A percentile compares a stretch with the other conserved stretches of the same genome.
Evolutionary conservation across 2,329 filamentous ascomycete species (phyloP).

Genomic region (Trichoderma asperellum): DNA sequence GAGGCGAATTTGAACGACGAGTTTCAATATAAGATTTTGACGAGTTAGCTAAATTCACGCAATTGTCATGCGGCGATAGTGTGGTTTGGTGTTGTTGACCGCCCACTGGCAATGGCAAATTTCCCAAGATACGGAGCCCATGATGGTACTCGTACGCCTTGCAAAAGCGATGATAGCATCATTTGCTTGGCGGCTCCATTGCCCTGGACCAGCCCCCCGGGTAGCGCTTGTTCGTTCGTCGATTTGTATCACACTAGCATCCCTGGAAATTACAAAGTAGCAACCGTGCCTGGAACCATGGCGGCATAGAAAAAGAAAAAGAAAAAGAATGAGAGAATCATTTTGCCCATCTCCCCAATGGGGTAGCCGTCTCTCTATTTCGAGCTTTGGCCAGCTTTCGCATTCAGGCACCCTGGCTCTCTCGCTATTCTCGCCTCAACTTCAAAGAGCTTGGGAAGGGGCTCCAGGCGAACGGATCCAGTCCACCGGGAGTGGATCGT

Average conservation of each 20-base stretch:
- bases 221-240: not conserved
- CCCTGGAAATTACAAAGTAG: constrained; percentile 11
- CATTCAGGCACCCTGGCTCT: not conserved
- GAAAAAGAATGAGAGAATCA: not conserved
- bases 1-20: not conserved
- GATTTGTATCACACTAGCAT: constrained; percentile 11
- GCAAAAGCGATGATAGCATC: constrained; percentile 3
- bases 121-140: not conserved
- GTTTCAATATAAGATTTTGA: not conserved
- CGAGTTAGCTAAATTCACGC: not conserved
- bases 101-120: not conserved
- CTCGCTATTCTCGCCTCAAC: constrained; percentile 5
- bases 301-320: not conserved
- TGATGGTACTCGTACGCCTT: not conserved
- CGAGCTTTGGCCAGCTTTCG: not conserved
- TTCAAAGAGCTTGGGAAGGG: not conserved
- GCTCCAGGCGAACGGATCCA: constrained; percentile 21
- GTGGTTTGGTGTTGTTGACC: not conserved
- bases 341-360: constrained; percentile 12
- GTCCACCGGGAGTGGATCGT: constrained; percentile 24
- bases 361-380: not conserved
- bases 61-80: not conserved
- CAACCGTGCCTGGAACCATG: not conserved
- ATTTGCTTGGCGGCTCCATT: constrained; percentile 8
- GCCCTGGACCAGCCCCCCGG: not conserved